These are phyloP conservation scores for Escallonia rubra DNA, from an alignment of 129 eudicot species.

Conservation along the genomic window DNA sequence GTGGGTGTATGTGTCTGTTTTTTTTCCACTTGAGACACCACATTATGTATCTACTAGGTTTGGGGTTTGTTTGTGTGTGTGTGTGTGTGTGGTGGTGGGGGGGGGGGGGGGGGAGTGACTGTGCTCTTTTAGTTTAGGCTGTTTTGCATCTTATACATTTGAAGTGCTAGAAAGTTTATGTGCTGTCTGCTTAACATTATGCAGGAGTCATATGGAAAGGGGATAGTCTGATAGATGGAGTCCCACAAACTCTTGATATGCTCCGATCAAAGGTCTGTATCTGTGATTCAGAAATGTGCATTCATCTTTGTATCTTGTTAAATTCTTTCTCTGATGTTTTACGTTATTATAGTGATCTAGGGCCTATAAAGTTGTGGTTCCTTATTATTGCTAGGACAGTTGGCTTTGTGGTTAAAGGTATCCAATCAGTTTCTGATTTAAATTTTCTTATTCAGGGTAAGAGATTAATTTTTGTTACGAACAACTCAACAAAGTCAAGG, in stretches of 20 bases:
- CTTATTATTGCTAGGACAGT: too few relatives aligned
- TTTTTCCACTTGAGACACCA: too few relatives aligned
- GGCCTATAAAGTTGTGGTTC: too few relatives aligned
- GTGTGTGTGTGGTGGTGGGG: too few relatives aligned
- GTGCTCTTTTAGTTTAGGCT: background rate
- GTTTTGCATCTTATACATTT: background rate
- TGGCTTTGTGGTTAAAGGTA: too few relatives aligned
- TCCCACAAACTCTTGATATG: conserved; percentile 93
- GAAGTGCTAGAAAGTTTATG: background rate
- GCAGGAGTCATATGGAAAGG: conserved; percentile 99
- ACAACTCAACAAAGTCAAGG: conserved; percentile 96
- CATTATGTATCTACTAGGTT: too few relatives aligned
- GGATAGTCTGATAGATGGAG: conserved; percentile 86
- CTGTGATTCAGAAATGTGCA: background rate
- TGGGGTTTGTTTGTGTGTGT: too few relatives aligned
- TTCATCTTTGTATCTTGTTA: background rate
- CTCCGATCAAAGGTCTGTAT: conserved; percentile 76
- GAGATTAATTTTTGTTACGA: conserved; percentile 89
- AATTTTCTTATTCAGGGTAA: conserved; percentile 52
- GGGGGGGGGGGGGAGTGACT: too few relatives aligned
- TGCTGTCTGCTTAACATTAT: conserved; percentile 6
- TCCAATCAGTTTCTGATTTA: background rate
- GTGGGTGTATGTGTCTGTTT: too few relatives aligned
- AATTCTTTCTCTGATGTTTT: background rate
- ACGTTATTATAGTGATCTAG: background rate